Percentiles rank a stretch among this genome's conserved stretches.
phyloP scores from a whole-genome alignment of 208 protist species.

The Trypanosoma grayi region DNA sequence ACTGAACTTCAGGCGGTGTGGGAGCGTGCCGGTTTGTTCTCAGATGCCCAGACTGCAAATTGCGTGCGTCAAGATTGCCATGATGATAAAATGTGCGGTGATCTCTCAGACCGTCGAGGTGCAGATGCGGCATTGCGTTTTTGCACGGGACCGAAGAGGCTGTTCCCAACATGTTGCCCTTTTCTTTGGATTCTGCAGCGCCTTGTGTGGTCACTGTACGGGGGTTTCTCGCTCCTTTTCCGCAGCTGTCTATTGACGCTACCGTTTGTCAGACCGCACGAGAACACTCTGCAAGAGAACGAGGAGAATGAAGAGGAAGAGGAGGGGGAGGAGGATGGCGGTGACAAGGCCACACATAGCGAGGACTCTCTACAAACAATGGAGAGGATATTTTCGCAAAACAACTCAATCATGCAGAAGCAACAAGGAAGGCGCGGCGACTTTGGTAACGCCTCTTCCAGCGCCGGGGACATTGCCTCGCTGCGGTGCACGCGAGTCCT shows the following conservation, averaged over 20 bases:
- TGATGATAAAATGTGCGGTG: constrained; percentile 14
- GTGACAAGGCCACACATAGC: background rate
- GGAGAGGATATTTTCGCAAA: no score
- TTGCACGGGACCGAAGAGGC: background rate
- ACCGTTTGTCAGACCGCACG: constrained; percentile 8
- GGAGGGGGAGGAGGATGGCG: background rate
- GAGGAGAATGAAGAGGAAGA: background rate
- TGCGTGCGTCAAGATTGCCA: constrained; percentile 25
- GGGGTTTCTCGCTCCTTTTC: constrained; percentile 62
- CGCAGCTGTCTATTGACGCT: constrained; percentile 35
- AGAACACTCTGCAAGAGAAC: background rate
- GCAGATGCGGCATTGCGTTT: constrained; percentile 23
- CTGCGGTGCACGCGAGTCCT: background rate
- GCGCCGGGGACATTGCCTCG: background rate
- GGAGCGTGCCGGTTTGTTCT: constrained; percentile 40
- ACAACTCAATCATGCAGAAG: background rate
- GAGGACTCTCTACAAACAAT: no score
- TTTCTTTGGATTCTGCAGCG: constrained; percentile 71
- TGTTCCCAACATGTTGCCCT: constrained; percentile 43
- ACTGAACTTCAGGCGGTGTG: constrained; percentile 48
- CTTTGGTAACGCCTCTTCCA: background rate
- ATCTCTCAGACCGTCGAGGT: constrained; percentile 27
- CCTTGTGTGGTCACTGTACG: constrained; percentile 55
- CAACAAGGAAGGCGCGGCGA: background rate
- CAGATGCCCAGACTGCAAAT: constrained; percentile 23